Conservation (phyloP, 2,329 filamentous ascomycete species). For the Calcarisporium arbuscula region DNA sequence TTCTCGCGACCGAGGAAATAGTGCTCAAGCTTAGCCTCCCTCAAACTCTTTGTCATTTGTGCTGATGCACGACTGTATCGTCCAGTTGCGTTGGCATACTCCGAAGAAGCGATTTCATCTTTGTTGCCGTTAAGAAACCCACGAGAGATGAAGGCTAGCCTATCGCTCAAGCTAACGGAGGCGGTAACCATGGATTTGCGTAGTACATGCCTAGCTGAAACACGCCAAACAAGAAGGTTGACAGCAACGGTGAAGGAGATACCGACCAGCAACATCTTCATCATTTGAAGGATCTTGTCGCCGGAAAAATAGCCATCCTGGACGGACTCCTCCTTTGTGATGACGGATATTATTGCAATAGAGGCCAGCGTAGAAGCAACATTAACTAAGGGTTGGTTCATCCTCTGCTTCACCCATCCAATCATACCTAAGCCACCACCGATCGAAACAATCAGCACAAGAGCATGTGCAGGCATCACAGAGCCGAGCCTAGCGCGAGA, state of each 20-base stretch:
- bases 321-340: slow-evolving; percentile 87
- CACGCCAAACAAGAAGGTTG: slow-evolving; percentile 71
- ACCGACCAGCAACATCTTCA: slow-evolving; percentile 79
- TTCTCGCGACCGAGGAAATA: slow-evolving; percentile 74
- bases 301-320: slow-evolving; percentile 76
- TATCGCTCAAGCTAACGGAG: slow-evolving; percentile 70
- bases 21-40: slow-evolving; percentile 85
- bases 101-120: slow-evolving; percentile 62
- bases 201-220: slow-evolving; percentile 68
- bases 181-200: slow-evolving; percentile 65
- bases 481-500: slow-evolving; percentile 63
- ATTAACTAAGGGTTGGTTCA: slow-evolving; percentile 74
- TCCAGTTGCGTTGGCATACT: slow-evolving; percentile 56
- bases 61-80: slow-evolving; percentile 62
- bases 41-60: slow-evolving; percentile 68
- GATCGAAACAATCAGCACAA: slow-evolving; percentile 78
- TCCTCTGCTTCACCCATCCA: slow-evolving; percentile 77
- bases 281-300: slow-evolving; percentile 72
- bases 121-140: slow-evolving; percentile 81
- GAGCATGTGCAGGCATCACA: slow-evolving; percentile 65
- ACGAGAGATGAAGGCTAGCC: slow-evolving; percentile 73
- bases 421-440: slow-evolving; percentile 82
- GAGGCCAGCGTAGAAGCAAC: slow-evolving; percentile 81
- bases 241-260: slow-evolving; percentile 65
- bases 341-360: slow-evolving; percentile 79